Conservation (phyloP, 2,329 filamentous ascomycete species). For the Calonectria hongkongensis region DNA sequence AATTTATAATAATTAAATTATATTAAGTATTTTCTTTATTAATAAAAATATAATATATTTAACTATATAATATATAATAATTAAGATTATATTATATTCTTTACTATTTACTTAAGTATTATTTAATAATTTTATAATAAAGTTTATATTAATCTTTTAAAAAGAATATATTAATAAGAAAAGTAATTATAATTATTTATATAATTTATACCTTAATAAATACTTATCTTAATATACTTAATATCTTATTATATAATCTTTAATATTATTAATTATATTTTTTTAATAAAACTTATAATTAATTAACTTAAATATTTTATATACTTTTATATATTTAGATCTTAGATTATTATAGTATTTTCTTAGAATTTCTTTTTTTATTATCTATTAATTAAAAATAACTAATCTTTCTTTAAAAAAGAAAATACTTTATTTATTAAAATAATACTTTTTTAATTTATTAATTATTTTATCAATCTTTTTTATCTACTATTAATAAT, state of each 20-base stretch:
- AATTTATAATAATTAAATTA: no score
- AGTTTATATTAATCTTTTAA: slow-evolving; percentile 5
- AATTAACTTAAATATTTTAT: slow-evolving; percentile 6
- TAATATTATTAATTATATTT: neutral
- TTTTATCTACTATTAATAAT: slow-evolving; percentile 31
- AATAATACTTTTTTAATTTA: slow-evolving; percentile 1
- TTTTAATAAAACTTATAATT: slow-evolving; percentile 1
- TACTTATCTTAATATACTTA: neutral
- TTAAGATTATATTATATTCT: slow-evolving; percentile 1
- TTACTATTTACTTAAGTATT: slow-evolving; percentile 1
- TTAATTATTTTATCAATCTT: neutral
- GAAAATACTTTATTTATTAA: neutral
- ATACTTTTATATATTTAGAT: neutral
- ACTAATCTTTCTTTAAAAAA: neutral
- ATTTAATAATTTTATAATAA: slow-evolving; percentile 2
- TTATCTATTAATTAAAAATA: neutral
- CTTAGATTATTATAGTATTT: slow-evolving; percentile 11
- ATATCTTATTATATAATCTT: slow-evolving; percentile 4
- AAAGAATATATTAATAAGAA: slow-evolving; percentile 20
- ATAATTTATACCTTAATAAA: neutral
- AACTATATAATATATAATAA: slow-evolving; percentile 23
- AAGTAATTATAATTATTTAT: slow-evolving; percentile 10
- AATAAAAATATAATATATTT: no score
- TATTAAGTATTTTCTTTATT: no score
- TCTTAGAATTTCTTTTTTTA: neutral